phyloP scores from a whole-genome alignment of 495 filamentous ascomycete genomes.

The Xylaria intraflava region DNA sequence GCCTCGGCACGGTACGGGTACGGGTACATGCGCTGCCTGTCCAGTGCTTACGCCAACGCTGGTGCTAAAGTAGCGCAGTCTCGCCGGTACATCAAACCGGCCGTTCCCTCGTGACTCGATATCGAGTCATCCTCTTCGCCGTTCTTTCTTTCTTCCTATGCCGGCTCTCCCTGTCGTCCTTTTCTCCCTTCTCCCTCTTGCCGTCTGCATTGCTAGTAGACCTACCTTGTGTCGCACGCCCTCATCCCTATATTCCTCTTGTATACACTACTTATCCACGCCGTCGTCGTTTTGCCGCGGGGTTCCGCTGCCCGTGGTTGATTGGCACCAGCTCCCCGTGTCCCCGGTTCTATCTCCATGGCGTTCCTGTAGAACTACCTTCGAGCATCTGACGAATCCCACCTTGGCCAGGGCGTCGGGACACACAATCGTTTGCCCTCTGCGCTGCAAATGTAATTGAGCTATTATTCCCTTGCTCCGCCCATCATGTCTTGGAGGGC shows the following conservation, averaged over 20 bases:
- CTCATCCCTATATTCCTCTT: neutral
- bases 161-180: neutral
- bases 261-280: neutral
- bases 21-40: too few relatives aligned
- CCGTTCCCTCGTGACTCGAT: neutral
- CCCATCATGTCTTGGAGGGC: constrained; percentile 78
- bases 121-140: neutral
- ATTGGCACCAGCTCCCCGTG: neutral
- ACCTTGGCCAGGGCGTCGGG: neutral
- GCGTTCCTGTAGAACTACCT: constrained; percentile 7
- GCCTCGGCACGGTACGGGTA: too few relatives aligned
- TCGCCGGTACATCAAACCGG: neutral
- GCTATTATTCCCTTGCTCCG: constrained; percentile 16
- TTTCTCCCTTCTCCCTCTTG: neutral
- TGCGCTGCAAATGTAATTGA: neutral
- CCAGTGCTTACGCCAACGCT: too few relatives aligned
- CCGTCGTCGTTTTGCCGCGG: constrained; percentile 5
- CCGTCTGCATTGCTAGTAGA: neutral
- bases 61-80: neutral
- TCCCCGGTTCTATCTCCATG: constrained; percentile 5
- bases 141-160: neutral
- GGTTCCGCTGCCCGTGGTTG: constrained; percentile 3
- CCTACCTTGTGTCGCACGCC: too few relatives aligned
- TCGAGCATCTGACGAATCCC: constrained; percentile 2
- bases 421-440: constrained; percentile 4